A percentile compares a stretch with the other conserved stretches of the same genome.
Conservation (phyloP, 495 filamentous ascomycete species). For the Talaromyces wortmannii region DNA sequence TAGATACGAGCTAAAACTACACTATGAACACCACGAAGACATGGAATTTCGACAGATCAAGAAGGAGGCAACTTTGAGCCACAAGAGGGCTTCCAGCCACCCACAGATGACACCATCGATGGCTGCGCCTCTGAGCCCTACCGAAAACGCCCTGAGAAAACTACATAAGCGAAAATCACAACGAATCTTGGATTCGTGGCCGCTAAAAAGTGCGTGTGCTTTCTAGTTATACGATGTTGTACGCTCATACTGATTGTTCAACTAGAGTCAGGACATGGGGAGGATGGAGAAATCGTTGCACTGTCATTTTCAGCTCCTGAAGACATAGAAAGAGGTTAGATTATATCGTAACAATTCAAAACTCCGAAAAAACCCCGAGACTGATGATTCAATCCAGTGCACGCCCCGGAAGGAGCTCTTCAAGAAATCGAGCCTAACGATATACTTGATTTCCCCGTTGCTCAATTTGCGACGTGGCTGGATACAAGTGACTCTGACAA, state of each 20-base stretch:
- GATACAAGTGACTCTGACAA: not conserved
- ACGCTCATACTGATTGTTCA: conserved; percentile 2
- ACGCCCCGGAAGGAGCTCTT: conserved; percentile 20
- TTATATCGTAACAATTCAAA: too few species aligned
- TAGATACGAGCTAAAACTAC: conserved; percentile 1
- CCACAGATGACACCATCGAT: not conserved
- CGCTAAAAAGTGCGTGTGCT: conserved; percentile 15
- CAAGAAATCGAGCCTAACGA: conserved; percentile 8
- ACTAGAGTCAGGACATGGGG: conserved; percentile 16
- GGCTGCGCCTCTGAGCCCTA: not conserved
- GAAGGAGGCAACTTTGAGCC: not conserved
- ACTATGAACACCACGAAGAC: conserved; percentile 4
- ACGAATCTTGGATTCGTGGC: conserved; percentile 19
- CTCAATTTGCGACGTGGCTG: conserved; percentile 1
- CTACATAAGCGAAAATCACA: conserved; percentile 9
- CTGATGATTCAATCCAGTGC: conserved; percentile 8
- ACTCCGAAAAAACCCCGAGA: too few species aligned
- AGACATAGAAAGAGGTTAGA: conserved; percentile 21
- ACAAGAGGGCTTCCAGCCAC: not conserved
- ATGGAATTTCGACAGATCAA: conserved; percentile 2
- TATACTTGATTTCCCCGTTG: conserved; percentile 2
- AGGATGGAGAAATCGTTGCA: conserved; percentile 24
- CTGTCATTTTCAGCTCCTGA: conserved; percentile 24
- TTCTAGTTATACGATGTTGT: not conserved
- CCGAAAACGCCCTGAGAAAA: not conserved